Evolutionary conservation across 208 protist species (phyloP).

Genomic region (Trypanosomatidae sp.): DNA sequence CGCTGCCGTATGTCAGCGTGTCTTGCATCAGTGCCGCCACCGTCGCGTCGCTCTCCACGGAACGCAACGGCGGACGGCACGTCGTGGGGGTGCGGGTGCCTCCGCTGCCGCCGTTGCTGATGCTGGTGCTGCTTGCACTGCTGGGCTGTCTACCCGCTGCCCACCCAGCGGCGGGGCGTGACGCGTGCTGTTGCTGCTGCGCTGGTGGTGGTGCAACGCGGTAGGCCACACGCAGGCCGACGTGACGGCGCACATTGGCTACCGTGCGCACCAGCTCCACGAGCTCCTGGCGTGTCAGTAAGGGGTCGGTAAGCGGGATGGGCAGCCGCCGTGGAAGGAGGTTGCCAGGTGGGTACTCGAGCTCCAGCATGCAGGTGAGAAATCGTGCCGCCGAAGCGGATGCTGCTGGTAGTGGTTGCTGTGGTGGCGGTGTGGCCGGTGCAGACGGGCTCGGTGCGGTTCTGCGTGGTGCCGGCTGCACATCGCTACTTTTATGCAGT

Average conservation of each 20-base stretch:
- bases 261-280: conserved; percentile 28
- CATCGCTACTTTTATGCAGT: too few species aligned
- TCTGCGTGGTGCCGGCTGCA: too few species aligned
- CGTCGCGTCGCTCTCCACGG: conserved; percentile 20
- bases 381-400: neutral
- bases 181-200: too few species aligned
- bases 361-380: conserved; percentile 8
- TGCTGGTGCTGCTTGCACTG: neutral
- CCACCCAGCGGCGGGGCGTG: too few species aligned
- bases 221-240: conserved; percentile 39
- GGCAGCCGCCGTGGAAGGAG: conserved; percentile 10
- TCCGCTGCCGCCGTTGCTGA: neutral
- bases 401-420: neutral
- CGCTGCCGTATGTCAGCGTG: conserved; percentile 9
- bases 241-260: conserved; percentile 22
- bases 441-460: too few species aligned
- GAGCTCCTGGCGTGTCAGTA: conserved; percentile 35
- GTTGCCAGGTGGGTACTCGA: conserved; percentile 27
- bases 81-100: conserved; percentile 4
- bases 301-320: conserved; percentile 29
- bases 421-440: neutral
- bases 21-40: conserved; percentile 11
- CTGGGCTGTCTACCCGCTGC: neutral
- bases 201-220: too few species aligned
- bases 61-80: conserved; percentile 10